Evolutionary conservation across 352 stramenopile species (phyloP).

Genomic region (Phytophthora capsici): DNA sequence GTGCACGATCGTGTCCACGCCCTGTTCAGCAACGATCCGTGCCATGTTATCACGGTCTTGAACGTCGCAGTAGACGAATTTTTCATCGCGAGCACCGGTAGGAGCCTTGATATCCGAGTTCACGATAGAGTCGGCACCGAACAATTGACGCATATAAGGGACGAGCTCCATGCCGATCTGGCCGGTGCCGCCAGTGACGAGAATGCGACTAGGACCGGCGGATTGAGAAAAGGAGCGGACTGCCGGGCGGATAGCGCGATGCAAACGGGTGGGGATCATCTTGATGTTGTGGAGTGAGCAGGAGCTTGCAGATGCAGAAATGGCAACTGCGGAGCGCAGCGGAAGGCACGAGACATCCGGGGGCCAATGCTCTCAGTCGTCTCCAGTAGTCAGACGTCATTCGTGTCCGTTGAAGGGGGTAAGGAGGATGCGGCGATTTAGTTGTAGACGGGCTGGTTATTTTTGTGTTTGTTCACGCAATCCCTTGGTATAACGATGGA

Average conservation of each 20-base stretch:
- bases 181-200: constrained; percentile 82
- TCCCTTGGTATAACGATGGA: neutral
- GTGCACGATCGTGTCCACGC: constrained; percentile 91
- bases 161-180: constrained; percentile 90
- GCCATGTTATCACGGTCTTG: constrained; percentile 74
- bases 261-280: constrained; percentile 24
- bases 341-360: neutral
- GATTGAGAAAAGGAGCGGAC: constrained; percentile 23
- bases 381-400: constrained; percentile 31
- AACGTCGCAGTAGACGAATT: constrained; percentile 87
- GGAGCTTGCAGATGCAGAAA: constrained; percentile 28
- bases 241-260: constrained; percentile 10
- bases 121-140: constrained; percentile 66
- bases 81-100: constrained; percentile 50
- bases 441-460: neutral
- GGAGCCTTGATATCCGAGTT: constrained; percentile 86
- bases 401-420: constrained; percentile 30
- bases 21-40: constrained; percentile 88
- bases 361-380: constrained; percentile 6
- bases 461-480: constrained; percentile 8
- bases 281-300: neutral
- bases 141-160: constrained; percentile 72
- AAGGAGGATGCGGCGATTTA: constrained; percentile 6
- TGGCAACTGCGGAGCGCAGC: constrained; percentile 7
- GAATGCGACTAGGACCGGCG: constrained; percentile 49